Evolutionary conservation across 495 filamentous ascomycete genomes (phyloP).

Genomic region (Penicillium herquei): DNA sequence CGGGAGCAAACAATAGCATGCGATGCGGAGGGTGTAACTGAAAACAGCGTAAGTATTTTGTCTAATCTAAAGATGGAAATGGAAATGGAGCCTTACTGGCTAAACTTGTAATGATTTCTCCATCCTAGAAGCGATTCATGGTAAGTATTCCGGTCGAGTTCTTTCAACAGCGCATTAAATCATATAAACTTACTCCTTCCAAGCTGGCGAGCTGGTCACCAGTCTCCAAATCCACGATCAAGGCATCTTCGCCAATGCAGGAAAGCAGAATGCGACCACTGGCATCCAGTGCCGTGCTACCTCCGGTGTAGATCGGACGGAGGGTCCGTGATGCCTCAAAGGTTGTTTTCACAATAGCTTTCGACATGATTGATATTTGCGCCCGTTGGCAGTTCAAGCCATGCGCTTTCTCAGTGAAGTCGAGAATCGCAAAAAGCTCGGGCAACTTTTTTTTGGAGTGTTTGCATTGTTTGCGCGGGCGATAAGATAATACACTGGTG

Average conservation of each 20-base stretch:
- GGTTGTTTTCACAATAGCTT: constrained; percentile 67
- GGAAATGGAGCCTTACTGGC: constrained; percentile 54
- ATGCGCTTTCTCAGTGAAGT: constrained; percentile 10
- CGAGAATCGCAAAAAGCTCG: constrained; percentile 24
- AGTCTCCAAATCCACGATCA: constrained; percentile 81
- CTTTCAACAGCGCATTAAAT: background rate
- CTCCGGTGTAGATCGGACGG: constrained; percentile 91
- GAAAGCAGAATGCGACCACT: constrained; percentile 81
- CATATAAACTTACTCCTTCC: constrained; percentile 67
- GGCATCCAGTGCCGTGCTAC: constrained; percentile 78
- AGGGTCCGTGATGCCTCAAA: constrained; percentile 80
- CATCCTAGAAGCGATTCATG: constrained; percentile 63
- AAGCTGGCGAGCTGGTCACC: constrained; percentile 80
- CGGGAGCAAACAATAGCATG: constrained; percentile 89
- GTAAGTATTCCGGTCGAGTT: constrained; percentile 11
- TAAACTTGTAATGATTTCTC: constrained; percentile 84
- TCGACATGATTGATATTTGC: constrained; percentile 40
- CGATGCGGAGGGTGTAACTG: constrained; percentile 83
- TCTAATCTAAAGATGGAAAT: background rate
- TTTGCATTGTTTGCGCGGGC: constrained; percentile 39
- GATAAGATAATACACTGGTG: constrained; percentile 25
- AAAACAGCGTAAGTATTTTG: constrained; percentile 12
- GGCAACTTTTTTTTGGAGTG: constrained; percentile 40
- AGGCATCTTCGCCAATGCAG: constrained; percentile 81
- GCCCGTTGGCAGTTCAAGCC: constrained; percentile 21